phyloP scores from a whole-genome alignment of 148 eudicot genomes.

The Selenicereus undatus region DNA sequence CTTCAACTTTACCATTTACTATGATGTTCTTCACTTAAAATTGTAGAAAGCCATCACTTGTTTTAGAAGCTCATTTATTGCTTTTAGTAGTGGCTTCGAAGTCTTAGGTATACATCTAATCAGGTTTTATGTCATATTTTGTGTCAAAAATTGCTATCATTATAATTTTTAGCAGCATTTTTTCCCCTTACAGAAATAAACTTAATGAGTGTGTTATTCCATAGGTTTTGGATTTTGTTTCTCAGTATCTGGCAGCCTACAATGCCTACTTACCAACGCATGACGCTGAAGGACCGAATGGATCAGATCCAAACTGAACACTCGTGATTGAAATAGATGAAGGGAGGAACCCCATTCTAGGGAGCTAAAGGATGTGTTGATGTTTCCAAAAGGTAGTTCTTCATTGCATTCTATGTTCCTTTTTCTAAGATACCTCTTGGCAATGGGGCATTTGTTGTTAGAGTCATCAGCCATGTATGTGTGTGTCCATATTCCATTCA shows the following conservation, averaged over 20 bases:
- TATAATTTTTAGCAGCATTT: neutral
- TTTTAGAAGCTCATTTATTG: conserved; percentile 56
- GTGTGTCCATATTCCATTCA: conserved; percentile 1
- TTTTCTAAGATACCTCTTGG: neutral
- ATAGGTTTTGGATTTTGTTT: conserved; percentile 91
- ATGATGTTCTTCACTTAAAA: conserved; percentile 52
- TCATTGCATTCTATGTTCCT: neutral
- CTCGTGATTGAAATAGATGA: conserved; percentile 88
- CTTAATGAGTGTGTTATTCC: conserved; percentile 2
- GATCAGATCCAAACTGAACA: conserved; percentile 63
- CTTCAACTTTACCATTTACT: conserved; percentile 69
- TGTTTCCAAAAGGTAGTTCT: neutral
- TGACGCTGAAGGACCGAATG: conserved; percentile 82
- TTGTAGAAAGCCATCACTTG: conserved; percentile 46
- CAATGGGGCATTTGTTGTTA: neutral
- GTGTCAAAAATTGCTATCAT: neutral
- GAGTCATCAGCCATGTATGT: neutral
- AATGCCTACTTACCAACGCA: conserved; percentile 89
- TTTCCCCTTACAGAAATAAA: neutral
- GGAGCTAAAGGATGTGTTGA: conserved; percentile 31
- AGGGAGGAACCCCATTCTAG: conserved; percentile 89
- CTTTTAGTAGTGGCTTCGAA: conserved; percentile 90
- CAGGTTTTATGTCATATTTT: too few species aligned
- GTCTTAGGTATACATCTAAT: conserved; percentile 49
- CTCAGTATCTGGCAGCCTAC: conserved; percentile 93